A percentile compares a stretch with the other conserved stretches of the same genome.
Conservation (phyloP, 768 basidiomycete species). For the Tricholomella constricta region DNA sequence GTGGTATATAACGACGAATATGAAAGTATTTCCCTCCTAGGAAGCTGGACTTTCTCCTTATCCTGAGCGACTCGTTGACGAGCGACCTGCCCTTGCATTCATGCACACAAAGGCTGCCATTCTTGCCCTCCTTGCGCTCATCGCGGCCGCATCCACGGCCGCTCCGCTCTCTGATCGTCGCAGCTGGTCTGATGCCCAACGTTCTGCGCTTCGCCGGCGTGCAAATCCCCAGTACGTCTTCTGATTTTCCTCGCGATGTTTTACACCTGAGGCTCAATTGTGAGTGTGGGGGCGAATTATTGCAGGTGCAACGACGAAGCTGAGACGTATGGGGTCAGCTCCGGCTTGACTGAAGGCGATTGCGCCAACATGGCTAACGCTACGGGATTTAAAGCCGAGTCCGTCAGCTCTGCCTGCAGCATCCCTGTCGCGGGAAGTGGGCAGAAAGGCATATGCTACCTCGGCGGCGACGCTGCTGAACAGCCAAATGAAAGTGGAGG, state of each 20-base stretch:
- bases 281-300: no score
- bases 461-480: neutral
- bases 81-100: constrained; percentile 1
- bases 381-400: neutral
- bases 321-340: neutral
- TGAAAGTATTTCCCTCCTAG: neutral
- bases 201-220: neutral
- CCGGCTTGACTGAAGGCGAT: neutral
- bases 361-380: neutral
- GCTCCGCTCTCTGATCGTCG: constrained; percentile 3
- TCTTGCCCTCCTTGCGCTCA: constrained; percentile 3
- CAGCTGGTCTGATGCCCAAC: neutral
- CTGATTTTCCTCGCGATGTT: neutral
- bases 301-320: constrained; percentile 2
- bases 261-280: neutral
- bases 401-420: neutral
- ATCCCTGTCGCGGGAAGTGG: neutral
- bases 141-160: neutral
- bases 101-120: constrained; percentile 7
- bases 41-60: constrained; percentile 14
- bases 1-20: neutral
- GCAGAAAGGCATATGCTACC: constrained; percentile 5
- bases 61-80: constrained; percentile 10
- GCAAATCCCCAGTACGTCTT: constrained; percentile 1
- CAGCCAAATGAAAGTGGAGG: no score